Base-by-base conservation (phyloP, 208 protist species). In the Blastocrithidia nonstop region DNA sequence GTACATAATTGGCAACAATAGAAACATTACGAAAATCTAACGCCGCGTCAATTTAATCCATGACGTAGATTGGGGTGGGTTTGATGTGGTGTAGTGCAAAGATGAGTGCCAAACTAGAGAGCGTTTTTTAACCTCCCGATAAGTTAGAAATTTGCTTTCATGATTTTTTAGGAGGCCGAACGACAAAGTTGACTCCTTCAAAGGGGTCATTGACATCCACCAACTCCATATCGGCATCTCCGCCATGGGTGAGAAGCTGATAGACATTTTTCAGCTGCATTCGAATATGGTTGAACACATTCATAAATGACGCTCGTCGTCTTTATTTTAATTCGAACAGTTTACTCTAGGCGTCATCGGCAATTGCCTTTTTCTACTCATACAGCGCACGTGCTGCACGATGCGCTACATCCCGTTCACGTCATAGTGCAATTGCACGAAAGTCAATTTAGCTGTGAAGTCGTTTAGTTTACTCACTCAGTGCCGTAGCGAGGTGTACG, bases 11-110 rank as follows among this genome's bases (percentile, higher is more conserved):
- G 19, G 96, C 97, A 11, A 99, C 94, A 52, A 99, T 99, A 9
- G 93, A 98, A 4, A 95, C 87, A 61, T 99, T 99, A 23, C 93
- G 81, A 66, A 99, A 99, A 65, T 99, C 99, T 5, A 99, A 78
- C 3, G 98, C 98, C 6, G 98, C 98, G 67, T 99, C 98, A 50
- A 99, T 99, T 68, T 99, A 98, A 74, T 99, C 98, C 97, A 99
- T 99, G 29, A 99, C 94, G 72, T 99, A 99, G 26, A 99, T 89
- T 1, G 97, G 96, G n/a, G 96, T 99, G 6, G 96, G 97, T 62
- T 98, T 99, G 68, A 96, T 99, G 66, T 99, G 88, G 67, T 99
- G 99, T 11, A 99, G 86, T 15, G 99, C 96, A 71, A 99, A 99
- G 24, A 99, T 97, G 22, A 99, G 82, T 1, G 97, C 93, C 3